A percentile compares a stretch with the other conserved stretches of the same genome.
Evolutionary conservation across 805 yeast species (phyloP).

Genomic region (Zygosaccharomyces gambellarensis): DNA sequence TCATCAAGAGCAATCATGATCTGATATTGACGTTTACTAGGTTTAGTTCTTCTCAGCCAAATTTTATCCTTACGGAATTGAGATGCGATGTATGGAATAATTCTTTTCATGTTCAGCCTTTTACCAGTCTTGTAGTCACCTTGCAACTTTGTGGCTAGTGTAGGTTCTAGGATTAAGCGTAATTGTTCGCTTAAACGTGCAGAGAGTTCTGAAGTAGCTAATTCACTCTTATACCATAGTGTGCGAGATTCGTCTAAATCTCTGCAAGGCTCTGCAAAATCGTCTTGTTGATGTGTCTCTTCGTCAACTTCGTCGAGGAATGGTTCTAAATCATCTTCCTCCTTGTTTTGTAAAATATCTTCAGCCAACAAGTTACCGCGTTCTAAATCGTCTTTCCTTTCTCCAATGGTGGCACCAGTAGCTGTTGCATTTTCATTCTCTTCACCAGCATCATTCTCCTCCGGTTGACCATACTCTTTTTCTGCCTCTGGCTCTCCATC

Average conservation of each 20-base stretch:
- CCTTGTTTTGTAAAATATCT: conserved; percentile 20
- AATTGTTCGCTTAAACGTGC: conserved; percentile 88
- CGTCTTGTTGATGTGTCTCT: conserved; percentile 29
- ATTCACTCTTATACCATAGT: conserved; percentile 78
- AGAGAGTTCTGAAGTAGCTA: conserved; percentile 81
- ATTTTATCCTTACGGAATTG: conserved; percentile 96
- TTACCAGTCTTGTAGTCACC: conserved; percentile 99
- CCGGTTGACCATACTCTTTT: conserved; percentile 6
- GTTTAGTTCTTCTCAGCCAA: conserved; percentile 96
- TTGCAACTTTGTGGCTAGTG: conserved; percentile 85
- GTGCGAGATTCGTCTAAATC: conserved; percentile 62
- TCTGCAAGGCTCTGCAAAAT: conserved; percentile 41
- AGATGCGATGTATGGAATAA: conserved; percentile 95
- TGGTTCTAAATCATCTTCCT: conserved; percentile 31
- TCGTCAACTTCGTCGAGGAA: conserved; percentile 34
- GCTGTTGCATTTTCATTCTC: conserved; percentile 36
- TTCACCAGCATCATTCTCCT: conserved; percentile 20
- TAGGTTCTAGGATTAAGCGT: conserved; percentile 89
- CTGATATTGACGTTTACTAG: conserved; percentile 95
- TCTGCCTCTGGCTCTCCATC: conserved; percentile 33
- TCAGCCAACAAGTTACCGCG: conserved; percentile 19
- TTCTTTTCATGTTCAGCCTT: conserved; percentile 93
- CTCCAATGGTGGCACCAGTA: conserved; percentile 49
- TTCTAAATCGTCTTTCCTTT: conserved; percentile 32
- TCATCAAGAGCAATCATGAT: conserved; percentile 97